phyloP scores from a whole-genome alignment of 768 basidiomycete species.

The Pleurotus djamor region DNA sequence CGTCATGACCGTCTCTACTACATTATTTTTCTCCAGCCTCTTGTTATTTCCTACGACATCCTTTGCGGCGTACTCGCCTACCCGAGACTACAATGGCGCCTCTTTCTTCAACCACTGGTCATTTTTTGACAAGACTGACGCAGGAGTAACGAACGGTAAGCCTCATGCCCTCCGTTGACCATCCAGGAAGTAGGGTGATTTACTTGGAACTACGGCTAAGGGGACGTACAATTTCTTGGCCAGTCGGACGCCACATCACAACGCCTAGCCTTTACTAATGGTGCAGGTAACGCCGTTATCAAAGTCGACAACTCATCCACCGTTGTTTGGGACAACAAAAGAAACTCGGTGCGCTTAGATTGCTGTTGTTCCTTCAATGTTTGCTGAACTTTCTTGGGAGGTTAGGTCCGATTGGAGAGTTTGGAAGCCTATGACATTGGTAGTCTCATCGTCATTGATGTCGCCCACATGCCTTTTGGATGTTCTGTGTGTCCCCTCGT shows the following conservation, averaged over 20 bases:
- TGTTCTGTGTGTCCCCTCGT: slow-evolving; percentile 39
- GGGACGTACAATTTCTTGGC: slow-evolving; percentile 62
- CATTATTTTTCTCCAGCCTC: not conserved
- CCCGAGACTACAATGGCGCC: slow-evolving; percentile 42
- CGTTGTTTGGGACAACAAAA: slow-evolving; percentile 46
- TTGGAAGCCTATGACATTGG: slow-evolving; percentile 39
- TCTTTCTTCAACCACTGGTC: slow-evolving; percentile 57
- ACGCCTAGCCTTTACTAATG: slow-evolving; percentile 58
- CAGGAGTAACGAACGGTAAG: slow-evolving; percentile 45
- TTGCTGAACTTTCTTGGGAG: not conserved
- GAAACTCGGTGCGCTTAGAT: slow-evolving; percentile 53
- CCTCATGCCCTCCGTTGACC: not conserved
- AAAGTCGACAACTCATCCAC: slow-evolving; percentile 71
- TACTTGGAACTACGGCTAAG: slow-evolving; percentile 15
- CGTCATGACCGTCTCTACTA: not conserved
- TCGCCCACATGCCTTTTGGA: slow-evolving; percentile 46
- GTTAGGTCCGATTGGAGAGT: slow-evolving; percentile 46
- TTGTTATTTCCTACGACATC: slow-evolving; percentile 6
- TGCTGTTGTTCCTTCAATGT: not conserved
- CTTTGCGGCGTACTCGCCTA: slow-evolving; percentile 28
- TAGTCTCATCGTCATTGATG: slow-evolving; percentile 42
- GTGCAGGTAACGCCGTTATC: slow-evolving; percentile 62
- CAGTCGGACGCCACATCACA: slow-evolving; percentile 41
- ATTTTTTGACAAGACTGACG: slow-evolving; percentile 43
- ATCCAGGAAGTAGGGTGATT: not conserved